Percentiles rank a stretch among this genome's conserved stretches.
Evolutionary conservation across 495 filamentous ascomycete genomes (phyloP).

Genomic region (Neurospora sublineolata): DNA sequence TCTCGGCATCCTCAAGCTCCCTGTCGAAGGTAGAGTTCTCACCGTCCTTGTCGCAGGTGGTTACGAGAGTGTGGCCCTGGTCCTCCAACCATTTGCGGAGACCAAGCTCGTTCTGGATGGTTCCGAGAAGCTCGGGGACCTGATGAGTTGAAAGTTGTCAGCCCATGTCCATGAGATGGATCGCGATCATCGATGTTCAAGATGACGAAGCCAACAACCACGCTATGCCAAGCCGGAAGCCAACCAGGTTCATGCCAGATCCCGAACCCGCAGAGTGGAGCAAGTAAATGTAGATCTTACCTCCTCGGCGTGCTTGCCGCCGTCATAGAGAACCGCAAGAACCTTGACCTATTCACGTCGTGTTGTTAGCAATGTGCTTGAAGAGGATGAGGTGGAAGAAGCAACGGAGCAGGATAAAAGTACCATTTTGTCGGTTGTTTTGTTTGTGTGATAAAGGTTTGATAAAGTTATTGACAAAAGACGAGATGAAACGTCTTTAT

Average conservation of each 20-base stretch:
- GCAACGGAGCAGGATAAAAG: constrained; percentile 29
- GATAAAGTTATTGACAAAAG: not conserved
- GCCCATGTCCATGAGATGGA: not conserved
- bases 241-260: not conserved
- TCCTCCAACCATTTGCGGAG: constrained; percentile 94
- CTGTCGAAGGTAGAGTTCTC: constrained; percentile 87
- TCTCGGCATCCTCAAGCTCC: constrained; percentile 89
- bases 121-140: constrained; percentile 79
- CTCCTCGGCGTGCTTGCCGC: constrained; percentile 38
- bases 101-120: constrained; percentile 95
- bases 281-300: constrained; percentile 21
- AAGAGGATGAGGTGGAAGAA: constrained; percentile 20
- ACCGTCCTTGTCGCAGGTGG: constrained; percentile 92
- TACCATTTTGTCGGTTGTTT: constrained; percentile 40
- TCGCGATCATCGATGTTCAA: not conserved
- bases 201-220: not conserved
- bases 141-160: constrained; percentile 21
- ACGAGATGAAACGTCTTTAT: not conserved
- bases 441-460: not conserved
- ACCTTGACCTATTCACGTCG: constrained; percentile 46
- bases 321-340: constrained; percentile 45
- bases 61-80: constrained; percentile 88
- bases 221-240: not conserved
- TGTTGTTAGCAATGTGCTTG: constrained; percentile 27
- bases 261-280: not conserved